Evolutionary conservation across 2,329 filamentous ascomycete species (phyloP), one percentile per base, ranked within the genome.

Genomic region (Alternaria sp.): DNA sequence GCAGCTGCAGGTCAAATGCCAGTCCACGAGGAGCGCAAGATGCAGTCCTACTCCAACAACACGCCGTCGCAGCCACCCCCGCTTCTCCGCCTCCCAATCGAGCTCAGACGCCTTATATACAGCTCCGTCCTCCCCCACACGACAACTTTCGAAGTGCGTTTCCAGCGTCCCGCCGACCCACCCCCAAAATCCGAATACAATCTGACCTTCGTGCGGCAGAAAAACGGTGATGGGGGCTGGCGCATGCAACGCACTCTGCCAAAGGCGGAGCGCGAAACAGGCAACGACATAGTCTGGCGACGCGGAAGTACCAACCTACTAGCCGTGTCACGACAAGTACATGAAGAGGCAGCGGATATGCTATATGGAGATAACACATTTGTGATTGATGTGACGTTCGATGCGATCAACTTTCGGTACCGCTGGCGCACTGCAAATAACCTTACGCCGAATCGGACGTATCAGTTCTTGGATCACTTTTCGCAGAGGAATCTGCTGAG

Each of bases 301-400:
- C 75, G 80, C 42, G 82, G 81, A 9, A 73, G 75, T 59, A 81
- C 76, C 0, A 70, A 66, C 4, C 61, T 84, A 3, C 70, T 84
- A 3, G 71, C 69, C 5, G 77, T 80, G 1, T 79, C 72, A 57
- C 73, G 70, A 22, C 80, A 82, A 51, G 62, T 84, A 4, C 79
- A 83, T 58, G 75, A 81, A 28, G 83, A 85, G 64, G 79, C 78
- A 48, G 76, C 78, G 6, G 77, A 79, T 22, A 66, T 82, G 56
- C 63, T 85, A n/a, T 85, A 84, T 57, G 81, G 81, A 12, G 67
- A 74, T 28, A 83, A 79, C 57, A 79, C 74, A 0, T 84, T 85
- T 66, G 76, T 82, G 20, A 62, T 84, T 3, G 79, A 82, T 61
- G 71, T 84, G 12, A 76, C 75, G 5, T 84, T 81, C 62, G 71